Percentiles rank a stretch among this genome's conserved stretches.
Evolutionary conservation across 768 basidiomycete genomes (phyloP).

Genomic region (Mrakia frigida): DNA sequence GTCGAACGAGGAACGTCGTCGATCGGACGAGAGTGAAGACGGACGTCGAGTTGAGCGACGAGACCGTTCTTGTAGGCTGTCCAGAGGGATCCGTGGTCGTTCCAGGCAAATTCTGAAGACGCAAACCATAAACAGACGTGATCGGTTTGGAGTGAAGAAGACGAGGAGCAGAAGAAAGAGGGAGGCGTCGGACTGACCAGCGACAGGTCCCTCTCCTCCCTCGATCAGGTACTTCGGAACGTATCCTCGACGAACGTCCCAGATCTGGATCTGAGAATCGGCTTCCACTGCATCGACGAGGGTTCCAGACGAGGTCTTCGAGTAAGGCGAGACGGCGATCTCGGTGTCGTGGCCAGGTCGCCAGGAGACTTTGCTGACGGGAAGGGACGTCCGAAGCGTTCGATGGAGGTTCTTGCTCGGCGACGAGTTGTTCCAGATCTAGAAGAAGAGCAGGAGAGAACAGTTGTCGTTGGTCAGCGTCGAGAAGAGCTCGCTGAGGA

Average conservation of each 20-base stretch:
- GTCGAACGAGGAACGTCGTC: constrained; percentile 63
- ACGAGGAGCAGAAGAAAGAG: background rate
- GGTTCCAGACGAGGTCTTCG: constrained; percentile 38
- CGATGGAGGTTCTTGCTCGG: constrained; percentile 58
- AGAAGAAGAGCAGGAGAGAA: background rate
- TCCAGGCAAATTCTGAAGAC: constrained; percentile 59
- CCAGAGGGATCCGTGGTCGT: constrained; percentile 67
- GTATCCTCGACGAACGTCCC: constrained; percentile 77
- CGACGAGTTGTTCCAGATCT: constrained; percentile 68
- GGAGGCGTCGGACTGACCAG: constrained; percentile 51
- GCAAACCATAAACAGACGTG: constrained; percentile 10
- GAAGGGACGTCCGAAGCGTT: constrained; percentile 66
- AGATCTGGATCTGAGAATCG: constrained; percentile 59
- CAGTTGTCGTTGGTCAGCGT: background rate
- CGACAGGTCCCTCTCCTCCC: constrained; percentile 65
- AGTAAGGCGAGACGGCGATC: constrained; percentile 39
- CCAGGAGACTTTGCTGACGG: constrained; percentile 69
- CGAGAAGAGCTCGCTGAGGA: background rate
- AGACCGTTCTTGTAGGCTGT: constrained; percentile 67
- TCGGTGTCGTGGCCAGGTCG: constrained; percentile 60
- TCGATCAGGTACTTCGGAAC: constrained; percentile 75
- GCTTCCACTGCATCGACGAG: constrained; percentile 40
- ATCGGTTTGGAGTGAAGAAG: background rate
- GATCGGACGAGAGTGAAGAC: constrained; percentile 59
- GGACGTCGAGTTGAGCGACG: constrained; percentile 72